Evolutionary conservation across 140 eudicot genomes (phyloP).

Genomic region (Oenanthe javanica): DNA sequence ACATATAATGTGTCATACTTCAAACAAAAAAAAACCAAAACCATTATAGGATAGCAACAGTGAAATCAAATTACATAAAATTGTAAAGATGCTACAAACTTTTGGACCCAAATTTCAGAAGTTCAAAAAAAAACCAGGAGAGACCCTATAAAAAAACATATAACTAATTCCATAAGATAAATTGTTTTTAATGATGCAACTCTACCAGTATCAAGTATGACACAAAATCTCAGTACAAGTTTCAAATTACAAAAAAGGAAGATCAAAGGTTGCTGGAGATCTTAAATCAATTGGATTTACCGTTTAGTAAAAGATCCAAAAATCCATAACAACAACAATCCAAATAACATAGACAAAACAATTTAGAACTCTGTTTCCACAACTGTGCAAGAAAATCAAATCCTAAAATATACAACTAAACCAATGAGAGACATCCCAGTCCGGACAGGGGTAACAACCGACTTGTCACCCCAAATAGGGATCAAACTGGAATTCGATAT

Average conservation of each 20-base stretch:
- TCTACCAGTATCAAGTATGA: neutral
- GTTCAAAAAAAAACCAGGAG: neutral
- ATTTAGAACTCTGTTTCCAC: no score
- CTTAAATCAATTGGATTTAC: neutral
- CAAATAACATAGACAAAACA: neutral
- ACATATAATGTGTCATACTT: neutral
- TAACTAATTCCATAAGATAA: neutral
- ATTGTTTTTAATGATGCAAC: neutral
- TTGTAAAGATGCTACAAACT: no score
- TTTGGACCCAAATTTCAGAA: neutral
- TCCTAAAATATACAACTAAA: neutral
- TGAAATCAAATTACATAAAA: neutral
- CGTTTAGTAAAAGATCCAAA: neutral
- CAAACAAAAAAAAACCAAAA: neutral
- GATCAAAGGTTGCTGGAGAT: neutral
- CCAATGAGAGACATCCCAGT: constrained; percentile 13
- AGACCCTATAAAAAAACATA: neutral
- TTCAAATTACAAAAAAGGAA: neutral
- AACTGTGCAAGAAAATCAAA: neutral
- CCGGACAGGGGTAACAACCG: constrained; percentile 18
- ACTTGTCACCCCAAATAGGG: constrained; percentile 16
- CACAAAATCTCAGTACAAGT: neutral
- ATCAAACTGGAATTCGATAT: constrained; percentile 14
- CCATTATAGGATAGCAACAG: neutral
- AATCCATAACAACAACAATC: neutral